These are phyloP conservation scores for Spongiforma sp. DNA, from an alignment of 1,284 basidiomycete species.

Conservation along the genomic window DNA sequence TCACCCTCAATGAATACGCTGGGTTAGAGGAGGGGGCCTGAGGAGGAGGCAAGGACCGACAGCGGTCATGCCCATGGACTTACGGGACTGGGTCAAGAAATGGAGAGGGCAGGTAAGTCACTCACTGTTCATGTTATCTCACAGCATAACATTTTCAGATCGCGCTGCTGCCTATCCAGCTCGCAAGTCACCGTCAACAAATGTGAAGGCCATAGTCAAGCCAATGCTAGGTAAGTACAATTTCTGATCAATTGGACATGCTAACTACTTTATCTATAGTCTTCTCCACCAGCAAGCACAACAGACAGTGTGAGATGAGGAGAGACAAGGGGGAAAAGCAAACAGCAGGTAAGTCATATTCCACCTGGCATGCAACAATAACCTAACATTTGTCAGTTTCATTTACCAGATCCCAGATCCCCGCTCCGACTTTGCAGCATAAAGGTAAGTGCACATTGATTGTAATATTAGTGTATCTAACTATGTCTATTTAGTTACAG, in stretches of 20 bases:
- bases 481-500: neutral
- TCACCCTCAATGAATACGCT: neutral
- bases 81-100: neutral
- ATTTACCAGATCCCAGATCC: neutral
- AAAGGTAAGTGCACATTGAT: neutral
- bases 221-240: neutral
- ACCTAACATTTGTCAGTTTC: neutral
- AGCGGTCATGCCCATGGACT: too few species aligned
- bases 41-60: neutral
- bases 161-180: too few species aligned
- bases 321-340: neutral
- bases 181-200: too few species aligned
- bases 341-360: neutral
- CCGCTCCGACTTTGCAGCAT: neutral
- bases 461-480: neutral
- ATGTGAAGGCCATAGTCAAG: too few species aligned
- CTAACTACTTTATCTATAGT: neutral
- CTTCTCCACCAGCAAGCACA: neutral
- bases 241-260: too few species aligned
- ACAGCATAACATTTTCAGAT: too few species aligned
- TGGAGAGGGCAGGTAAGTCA: neutral
- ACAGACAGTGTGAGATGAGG: too few species aligned
- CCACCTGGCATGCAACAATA: neutral
- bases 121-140: neutral
- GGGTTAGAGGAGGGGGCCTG: too few species aligned